A percentile compares a stretch with the other conserved stretches of the same genome.
phyloP scores from a whole-genome alignment of 192 early-diverging fungal species.

The Podochytrium sp. region DNA sequence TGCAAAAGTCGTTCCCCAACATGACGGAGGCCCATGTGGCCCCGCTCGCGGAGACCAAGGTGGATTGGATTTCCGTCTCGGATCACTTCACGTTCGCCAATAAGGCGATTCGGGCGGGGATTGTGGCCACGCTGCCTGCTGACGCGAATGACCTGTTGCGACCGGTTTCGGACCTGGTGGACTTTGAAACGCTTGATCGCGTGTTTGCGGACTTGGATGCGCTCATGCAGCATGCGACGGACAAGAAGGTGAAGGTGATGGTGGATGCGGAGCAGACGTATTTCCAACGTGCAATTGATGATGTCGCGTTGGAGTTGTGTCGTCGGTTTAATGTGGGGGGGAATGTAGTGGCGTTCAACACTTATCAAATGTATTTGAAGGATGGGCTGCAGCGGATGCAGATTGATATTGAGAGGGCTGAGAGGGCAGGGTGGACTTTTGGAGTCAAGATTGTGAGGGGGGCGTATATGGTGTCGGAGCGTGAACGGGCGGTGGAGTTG shows the following conservation, averaged over 20 bases:
- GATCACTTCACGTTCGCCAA: slow-evolving; percentile 69
- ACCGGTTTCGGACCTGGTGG: slow-evolving; percentile 42
- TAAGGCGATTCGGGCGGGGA: slow-evolving; percentile 45
- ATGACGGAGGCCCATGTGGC: slow-evolving; percentile 38
- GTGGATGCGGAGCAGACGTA: slow-evolving; percentile 96
- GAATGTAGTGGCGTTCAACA: slow-evolving; percentile 79
- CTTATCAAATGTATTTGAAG: slow-evolving; percentile 94
- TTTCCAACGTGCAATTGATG: slow-evolving; percentile 92
- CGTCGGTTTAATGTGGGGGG: slow-evolving; percentile 66
- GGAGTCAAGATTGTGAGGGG: slow-evolving; percentile 88
- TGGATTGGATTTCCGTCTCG: slow-evolving; percentile 71
- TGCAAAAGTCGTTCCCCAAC: slow-evolving; percentile 27
- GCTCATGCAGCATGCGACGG: slow-evolving; percentile 67
- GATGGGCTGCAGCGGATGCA: slow-evolving; percentile 64
- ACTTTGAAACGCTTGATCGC: slow-evolving; percentile 73
- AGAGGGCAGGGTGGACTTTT: slow-evolving; percentile 74
- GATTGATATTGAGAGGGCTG: slow-evolving; percentile 66
- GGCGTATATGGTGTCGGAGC: slow-evolving; percentile 80
- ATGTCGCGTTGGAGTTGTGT: slow-evolving; percentile 74
- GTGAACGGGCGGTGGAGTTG: slow-evolving; percentile 67
- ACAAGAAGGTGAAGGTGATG: slow-evolving; percentile 73
- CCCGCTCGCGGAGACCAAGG: slow-evolving; percentile 49
- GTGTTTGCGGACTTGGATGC: slow-evolving; percentile 70
- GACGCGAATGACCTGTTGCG: slow-evolving; percentile 25
- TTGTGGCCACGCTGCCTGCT: slow-evolving; percentile 43